phyloP scores from a whole-genome alignment of 202 grass and related monocot genomes.

The Panicum virgatum region DNA sequence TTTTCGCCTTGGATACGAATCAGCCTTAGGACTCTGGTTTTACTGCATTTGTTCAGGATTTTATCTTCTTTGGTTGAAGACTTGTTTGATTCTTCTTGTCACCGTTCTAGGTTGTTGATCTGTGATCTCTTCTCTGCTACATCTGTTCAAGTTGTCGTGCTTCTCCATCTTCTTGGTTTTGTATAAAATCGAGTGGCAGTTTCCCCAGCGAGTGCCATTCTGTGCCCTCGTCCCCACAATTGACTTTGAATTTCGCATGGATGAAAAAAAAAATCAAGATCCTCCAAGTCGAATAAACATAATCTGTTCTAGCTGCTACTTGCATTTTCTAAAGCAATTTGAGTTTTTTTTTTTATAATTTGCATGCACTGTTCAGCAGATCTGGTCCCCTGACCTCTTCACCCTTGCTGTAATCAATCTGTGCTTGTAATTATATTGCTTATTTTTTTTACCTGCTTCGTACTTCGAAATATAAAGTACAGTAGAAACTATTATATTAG shows the following conservation, averaged over 20 bases:
- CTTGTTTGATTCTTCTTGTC: slow-evolving; percentile 14
- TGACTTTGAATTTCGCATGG: slow-evolving; percentile 37
- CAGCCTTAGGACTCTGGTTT: background rate
- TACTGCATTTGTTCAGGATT: slow-evolving; percentile 15
- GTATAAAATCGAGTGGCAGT: slow-evolving; percentile 26
- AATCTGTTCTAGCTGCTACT: slow-evolving; percentile 32
- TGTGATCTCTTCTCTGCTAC: slow-evolving; percentile 17
- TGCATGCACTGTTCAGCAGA: slow-evolving; percentile 63
- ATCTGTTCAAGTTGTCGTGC: slow-evolving; percentile 14
- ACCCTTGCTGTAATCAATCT: slow-evolving; percentile 36
- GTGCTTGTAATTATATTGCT: slow-evolving; percentile 9
- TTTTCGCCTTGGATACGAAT: background rate
- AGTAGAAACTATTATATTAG: slow-evolving; percentile 3
- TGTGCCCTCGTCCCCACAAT: slow-evolving; percentile 31
- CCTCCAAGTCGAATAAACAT: slow-evolving; percentile 43
- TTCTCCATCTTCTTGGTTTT: slow-evolving; percentile 37
- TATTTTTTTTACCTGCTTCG: slow-evolving; percentile 17
- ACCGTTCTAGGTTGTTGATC: background rate
- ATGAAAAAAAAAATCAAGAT: slow-evolving; percentile 35
- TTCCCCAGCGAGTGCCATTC: slow-evolving; percentile 23
- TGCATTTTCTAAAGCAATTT: slow-evolving; percentile 39
- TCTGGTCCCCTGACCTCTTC: slow-evolving; percentile 50
- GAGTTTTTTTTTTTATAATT: slow-evolving; percentile 36
- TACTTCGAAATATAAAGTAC: slow-evolving; percentile 1
- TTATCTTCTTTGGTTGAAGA: background rate